phyloP scores from a whole-genome alignment of 805 yeast genomes.

The Tetrapisispora phaffii region DNA sequence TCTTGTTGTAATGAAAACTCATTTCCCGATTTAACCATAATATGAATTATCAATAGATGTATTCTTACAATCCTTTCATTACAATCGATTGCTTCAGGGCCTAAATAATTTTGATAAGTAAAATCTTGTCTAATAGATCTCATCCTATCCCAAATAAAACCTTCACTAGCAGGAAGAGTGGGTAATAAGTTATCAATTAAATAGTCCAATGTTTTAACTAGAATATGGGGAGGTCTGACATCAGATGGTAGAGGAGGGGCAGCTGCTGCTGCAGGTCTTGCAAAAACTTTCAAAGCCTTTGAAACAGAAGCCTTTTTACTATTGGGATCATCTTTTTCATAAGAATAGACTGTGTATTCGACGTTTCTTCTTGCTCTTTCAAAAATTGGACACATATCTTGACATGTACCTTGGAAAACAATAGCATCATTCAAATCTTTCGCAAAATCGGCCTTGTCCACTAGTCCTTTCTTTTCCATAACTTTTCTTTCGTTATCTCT shows the following conservation, averaged over 20 bases:
- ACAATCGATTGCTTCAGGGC: slow-evolving; percentile 89
- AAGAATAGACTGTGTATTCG: slow-evolving; percentile 73
- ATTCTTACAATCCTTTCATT: slow-evolving; percentile 85
- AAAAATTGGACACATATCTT: slow-evolving; percentile 90
- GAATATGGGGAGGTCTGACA: slow-evolving; percentile 81
- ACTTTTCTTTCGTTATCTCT: slow-evolving; percentile 63
- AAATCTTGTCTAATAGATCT: slow-evolving; percentile 95
- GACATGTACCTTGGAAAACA: slow-evolving; percentile 75
- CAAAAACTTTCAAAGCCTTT: slow-evolving; percentile 80
- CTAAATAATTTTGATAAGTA: slow-evolving; percentile 87
- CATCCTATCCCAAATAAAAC: slow-evolving; percentile 95
- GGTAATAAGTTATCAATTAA: slow-evolving; percentile 54
- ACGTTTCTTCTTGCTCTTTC: slow-evolving; percentile 81
- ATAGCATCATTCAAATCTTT: slow-evolving; percentile 86
- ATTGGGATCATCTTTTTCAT: slow-evolving; percentile 55
- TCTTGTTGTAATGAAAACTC: slow-evolving; percentile 94
- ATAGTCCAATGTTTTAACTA: slow-evolving; percentile 59
- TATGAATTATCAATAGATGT: slow-evolving; percentile 70
- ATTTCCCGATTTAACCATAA: slow-evolving; percentile 63
- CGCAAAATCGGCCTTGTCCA: slow-evolving; percentile 76
- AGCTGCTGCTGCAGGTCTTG: slow-evolving; percentile 96
- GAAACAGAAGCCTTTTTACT: slow-evolving; percentile 47
- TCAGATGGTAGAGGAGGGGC: slow-evolving; percentile 97
- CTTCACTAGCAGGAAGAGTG: slow-evolving; percentile 71
- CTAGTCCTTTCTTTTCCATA: slow-evolving; percentile 75